Evolutionary conservation across 768 basidiomycete species (phyloP), one percentile per base, ranked within the genome.

Genomic region (Pholiota molesta): DNA sequence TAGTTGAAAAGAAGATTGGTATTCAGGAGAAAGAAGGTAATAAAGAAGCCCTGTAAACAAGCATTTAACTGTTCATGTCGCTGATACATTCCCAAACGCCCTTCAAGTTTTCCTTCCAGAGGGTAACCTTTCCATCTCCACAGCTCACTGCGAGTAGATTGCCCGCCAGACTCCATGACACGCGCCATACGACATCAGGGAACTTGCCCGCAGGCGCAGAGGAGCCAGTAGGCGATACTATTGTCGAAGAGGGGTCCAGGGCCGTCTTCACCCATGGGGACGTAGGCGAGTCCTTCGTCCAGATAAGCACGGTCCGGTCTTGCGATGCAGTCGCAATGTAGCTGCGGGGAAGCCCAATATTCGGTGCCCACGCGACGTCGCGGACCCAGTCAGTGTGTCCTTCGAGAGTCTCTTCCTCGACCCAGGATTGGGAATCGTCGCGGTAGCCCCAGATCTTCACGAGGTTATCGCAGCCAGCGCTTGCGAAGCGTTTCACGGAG

Each of bases 331-430:
- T 96, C 6, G 97, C 97, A 64, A 99, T 94, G 76, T 98, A 98
- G 71, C 89, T 91, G 64, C 95, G 85, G 0, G 97, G 94, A 16
- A 99, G 82, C 0, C 97, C 97, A 64, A 98, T 96, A 67, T 94
- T 97, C 0, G 97, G 97, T 1, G 96, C 96, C 95, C 96, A 99
- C 0, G 97, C 94, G n/a, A 98, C 96, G 72, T 99, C 97, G 52
- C 97, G 84, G 21, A 99, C 96, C 97, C 97, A 99, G 74, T 99
- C 97, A 0, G 90, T 85, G 74, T 99, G 97, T 0, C 94, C 95
- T 54, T 94, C 92, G 23, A 99, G 85, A 0, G 83, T 86, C 69
- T 97, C 95, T 73, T 95, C 96, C 68, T 94, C 93, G 14, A 85
- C 82, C 95, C 96, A 98, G 8, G 91, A 86, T 73, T 95, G 91